Evolutionary conservation across 257 asterid species (phyloP).

Genomic region (Paraleonurus japonicus): DNA sequence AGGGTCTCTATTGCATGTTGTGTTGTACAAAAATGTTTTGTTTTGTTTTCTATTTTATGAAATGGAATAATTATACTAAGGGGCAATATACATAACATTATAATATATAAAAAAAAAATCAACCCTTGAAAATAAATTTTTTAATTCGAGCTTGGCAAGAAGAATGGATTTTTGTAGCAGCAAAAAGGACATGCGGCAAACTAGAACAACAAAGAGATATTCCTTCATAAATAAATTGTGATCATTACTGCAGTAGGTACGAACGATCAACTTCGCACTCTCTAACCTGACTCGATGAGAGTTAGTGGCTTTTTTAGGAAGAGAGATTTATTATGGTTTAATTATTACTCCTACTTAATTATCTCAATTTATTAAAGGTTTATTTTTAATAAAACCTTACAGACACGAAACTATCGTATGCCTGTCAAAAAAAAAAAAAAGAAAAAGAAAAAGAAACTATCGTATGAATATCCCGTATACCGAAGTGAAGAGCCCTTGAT

Average conservation of each 20-base stretch:
- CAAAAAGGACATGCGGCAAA: neutral
- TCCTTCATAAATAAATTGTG: neutral
- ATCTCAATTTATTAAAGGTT: no score
- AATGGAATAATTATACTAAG: neutral
- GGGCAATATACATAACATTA: neutral
- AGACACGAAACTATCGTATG: neutral
- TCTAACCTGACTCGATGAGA: neutral
- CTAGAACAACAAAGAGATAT: neutral
- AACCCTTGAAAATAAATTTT: no score
- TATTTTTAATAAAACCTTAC: neutral
- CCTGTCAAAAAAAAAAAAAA: no score
- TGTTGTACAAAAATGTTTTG: neutral
- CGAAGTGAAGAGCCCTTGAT: neutral
- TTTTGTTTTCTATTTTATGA: neutral
- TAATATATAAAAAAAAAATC: no score
- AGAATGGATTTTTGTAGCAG: neutral
- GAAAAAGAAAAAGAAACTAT: no score
- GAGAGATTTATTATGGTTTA: no score
- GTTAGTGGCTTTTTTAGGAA: neutral
- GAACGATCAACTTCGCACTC: neutral
- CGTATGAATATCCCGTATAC: neutral
- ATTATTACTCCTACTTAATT: no score
- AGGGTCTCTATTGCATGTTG: neutral
- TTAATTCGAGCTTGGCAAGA: neutral
- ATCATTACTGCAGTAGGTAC: conserved; percentile 9